Percentiles rank a stretch among this genome's conserved stretches.
Evolutionary conservation across 768 basidiomycete genomes (phyloP).

Genomic region (Tulasnella sp.): DNA sequence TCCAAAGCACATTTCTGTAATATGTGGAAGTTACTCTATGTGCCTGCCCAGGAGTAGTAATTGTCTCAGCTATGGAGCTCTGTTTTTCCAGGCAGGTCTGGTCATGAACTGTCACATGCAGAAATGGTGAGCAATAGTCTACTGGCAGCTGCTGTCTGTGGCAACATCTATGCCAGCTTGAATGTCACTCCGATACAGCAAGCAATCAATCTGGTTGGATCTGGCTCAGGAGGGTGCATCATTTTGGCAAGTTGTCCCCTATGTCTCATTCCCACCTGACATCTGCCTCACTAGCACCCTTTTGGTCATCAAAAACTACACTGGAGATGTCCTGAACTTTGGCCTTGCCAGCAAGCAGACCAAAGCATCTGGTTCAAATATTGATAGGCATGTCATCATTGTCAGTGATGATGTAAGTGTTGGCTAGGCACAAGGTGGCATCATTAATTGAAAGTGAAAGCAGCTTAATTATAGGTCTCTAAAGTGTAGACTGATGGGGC

Average conservation of each 20-base stretch:
- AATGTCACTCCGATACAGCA: slow-evolving; percentile 73
- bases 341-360: slow-evolving; percentile 82
- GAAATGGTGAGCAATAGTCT: slow-evolving; percentile 65
- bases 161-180: slow-evolving; percentile 83
- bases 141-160: slow-evolving; percentile 60
- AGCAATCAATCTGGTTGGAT: slow-evolving; percentile 65
- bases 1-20: slow-evolving; percentile 1
- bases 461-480: neutral
- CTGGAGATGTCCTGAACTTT: slow-evolving; percentile 85
- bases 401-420: slow-evolving; percentile 90
- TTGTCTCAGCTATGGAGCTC: too few relatives aligned
- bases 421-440: slow-evolving; percentile 62
- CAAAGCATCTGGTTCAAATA: slow-evolving; percentile 46
- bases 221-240: slow-evolving; percentile 50
- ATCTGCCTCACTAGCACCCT: slow-evolving; percentile 42
- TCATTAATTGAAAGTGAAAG: slow-evolving; percentile 67
- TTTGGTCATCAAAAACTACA: slow-evolving; percentile 83
- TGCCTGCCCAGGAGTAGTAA: too few relatives aligned
- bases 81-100: slow-evolving; percentile 42
- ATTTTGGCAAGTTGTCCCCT: neutral
- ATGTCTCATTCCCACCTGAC: neutral
- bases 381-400: slow-evolving; percentile 60
- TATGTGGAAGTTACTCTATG: neutral
- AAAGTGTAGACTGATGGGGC: neutral
- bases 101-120: slow-evolving; percentile 86